Conservation (phyloP, 805 yeast species). For the Yamadazyma ubonensis region DNA sequence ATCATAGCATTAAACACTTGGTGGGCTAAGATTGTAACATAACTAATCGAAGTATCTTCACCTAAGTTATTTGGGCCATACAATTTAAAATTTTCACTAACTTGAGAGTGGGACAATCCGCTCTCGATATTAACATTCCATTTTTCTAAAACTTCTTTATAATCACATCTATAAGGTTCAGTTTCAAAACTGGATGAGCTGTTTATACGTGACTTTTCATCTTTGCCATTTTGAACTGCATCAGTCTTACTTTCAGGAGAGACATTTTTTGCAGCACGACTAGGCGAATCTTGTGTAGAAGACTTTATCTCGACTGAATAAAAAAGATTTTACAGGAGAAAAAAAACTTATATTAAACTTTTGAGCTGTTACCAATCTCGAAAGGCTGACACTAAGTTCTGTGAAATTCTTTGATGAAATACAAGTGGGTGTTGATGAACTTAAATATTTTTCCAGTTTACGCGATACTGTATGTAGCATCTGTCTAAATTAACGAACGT, state of each 20-base stretch:
- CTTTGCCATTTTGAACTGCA: slow-evolving; percentile 8
- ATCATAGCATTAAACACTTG: slow-evolving; percentile 80
- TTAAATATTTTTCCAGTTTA: too few species aligned
- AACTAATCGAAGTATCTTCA: slow-evolving; percentile 54
- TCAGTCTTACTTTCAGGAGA: slow-evolving; percentile 5
- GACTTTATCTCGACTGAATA: slow-evolving; percentile 13
- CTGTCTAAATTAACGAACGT: too few species aligned
- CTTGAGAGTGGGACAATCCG: slow-evolving; percentile 24
- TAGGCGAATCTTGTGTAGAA: neutral
- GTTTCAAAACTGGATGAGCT: neutral
- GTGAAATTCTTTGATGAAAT: too few species aligned
- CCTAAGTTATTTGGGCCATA: slow-evolving; percentile 66
- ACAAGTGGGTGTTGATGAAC: too few species aligned
- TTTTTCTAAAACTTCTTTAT: slow-evolving; percentile 18
- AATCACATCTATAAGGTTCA: slow-evolving; percentile 19
- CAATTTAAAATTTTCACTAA: slow-evolving; percentile 11
- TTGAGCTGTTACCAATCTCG: too few species aligned
- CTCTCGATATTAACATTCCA: slow-evolving; percentile 15
- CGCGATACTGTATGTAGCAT: too few species aligned
- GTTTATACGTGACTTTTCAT: neutral
- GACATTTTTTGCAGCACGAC: slow-evolving; percentile 6
- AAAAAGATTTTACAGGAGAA: too few species aligned
- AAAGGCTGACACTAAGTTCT: too few species aligned
- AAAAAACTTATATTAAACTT: too few species aligned
- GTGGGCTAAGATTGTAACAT: slow-evolving; percentile 55